These are phyloP conservation scores for Colletotrichum siamense DNA, from an alignment of 2,329 filamentous ascomycete species.

Conservation along the genomic window DNA sequence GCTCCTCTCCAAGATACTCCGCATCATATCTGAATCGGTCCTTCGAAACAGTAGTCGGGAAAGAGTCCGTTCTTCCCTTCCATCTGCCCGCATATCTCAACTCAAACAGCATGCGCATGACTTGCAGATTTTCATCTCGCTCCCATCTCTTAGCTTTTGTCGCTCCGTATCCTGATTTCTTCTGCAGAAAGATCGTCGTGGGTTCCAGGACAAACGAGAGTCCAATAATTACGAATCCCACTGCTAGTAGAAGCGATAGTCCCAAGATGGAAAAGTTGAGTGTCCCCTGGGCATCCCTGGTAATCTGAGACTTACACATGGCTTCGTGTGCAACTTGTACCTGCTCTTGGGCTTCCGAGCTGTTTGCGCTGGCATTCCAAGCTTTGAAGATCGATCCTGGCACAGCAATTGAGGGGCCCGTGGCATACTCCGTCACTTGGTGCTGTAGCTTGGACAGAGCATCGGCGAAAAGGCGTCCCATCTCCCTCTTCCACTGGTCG, in stretches of 20 bases:
- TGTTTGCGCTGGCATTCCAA: neutral
- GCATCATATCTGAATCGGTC: neutral
- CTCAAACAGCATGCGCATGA: slow-evolving; percentile 9
- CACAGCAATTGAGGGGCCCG: neutral
- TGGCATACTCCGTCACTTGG: neutral
- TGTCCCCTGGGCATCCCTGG: neutral
- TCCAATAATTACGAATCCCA: neutral
- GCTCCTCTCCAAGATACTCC: neutral
- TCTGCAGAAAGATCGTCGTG: neutral
- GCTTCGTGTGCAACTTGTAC: neutral
- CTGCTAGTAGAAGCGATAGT: neutral
- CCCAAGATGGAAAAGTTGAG: slow-evolving; percentile 11
- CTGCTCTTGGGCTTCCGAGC: neutral
- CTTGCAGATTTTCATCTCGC: slow-evolving; percentile 1
- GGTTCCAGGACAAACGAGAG: neutral
- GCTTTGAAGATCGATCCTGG: neutral
- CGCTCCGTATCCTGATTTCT: neutral
- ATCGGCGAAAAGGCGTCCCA: neutral
- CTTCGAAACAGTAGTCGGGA: neutral
- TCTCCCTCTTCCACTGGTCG: slow-evolving; percentile 7
- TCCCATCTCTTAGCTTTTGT: neutral
- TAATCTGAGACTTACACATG: neutral
- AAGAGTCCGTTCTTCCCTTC: neutral
- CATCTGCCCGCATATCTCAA: neutral
- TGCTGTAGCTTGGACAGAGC: neutral